Evolutionary conservation across 495 filamentous ascomycete species (phyloP).

Genomic region (Aspergillus carlsbadensis): DNA sequence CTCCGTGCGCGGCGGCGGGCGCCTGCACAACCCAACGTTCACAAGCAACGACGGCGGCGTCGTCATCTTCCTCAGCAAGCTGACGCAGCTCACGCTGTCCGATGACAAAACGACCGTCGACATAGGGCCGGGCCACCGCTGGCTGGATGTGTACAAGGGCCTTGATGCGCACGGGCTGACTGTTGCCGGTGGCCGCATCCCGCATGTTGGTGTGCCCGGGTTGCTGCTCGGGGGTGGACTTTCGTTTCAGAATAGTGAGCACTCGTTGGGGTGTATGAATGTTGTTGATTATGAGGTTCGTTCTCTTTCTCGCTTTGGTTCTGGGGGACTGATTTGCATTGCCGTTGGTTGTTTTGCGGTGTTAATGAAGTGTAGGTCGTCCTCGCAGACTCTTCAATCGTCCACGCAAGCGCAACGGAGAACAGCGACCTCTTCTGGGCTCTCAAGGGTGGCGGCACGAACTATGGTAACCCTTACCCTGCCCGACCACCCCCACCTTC

Average conservation of each 20-base stretch:
- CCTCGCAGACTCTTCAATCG: slow-evolving; percentile 40
- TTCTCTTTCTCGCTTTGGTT: background rate
- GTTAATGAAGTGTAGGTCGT: slow-evolving; percentile 30
- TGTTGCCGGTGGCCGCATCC: slow-evolving; percentile 36
- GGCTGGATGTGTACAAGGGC: slow-evolving; percentile 37
- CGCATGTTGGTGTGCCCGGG: slow-evolving; percentile 39
- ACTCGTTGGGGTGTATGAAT: slow-evolving; percentile 43
- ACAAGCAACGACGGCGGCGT: slow-evolving; percentile 30
- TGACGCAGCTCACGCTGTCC: slow-evolving; percentile 8
- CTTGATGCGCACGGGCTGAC: slow-evolving; percentile 28
- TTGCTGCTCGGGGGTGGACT: slow-evolving; percentile 36
- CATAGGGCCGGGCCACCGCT: slow-evolving; percentile 46
- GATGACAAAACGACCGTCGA: slow-evolving; percentile 29
- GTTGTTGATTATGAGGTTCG: slow-evolving; percentile 39
- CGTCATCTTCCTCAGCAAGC: slow-evolving; percentile 27
- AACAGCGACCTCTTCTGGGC: slow-evolving; percentile 33
- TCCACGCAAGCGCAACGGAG: slow-evolving; percentile 39
- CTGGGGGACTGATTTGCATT: too few species aligned
- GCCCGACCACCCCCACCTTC: background rate
- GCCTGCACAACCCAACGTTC: slow-evolving; percentile 23
- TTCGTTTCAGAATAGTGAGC: slow-evolving; percentile 37
- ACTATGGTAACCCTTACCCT: slow-evolving; percentile 20
- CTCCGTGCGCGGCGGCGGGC: slow-evolving; percentile 12
- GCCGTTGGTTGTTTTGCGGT: background rate
- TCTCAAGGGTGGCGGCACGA: slow-evolving; percentile 30